Evolutionary conservation across 2,329 filamentous ascomycete species (phyloP).

Genomic region (Drechslerella coelobrocha): DNA sequence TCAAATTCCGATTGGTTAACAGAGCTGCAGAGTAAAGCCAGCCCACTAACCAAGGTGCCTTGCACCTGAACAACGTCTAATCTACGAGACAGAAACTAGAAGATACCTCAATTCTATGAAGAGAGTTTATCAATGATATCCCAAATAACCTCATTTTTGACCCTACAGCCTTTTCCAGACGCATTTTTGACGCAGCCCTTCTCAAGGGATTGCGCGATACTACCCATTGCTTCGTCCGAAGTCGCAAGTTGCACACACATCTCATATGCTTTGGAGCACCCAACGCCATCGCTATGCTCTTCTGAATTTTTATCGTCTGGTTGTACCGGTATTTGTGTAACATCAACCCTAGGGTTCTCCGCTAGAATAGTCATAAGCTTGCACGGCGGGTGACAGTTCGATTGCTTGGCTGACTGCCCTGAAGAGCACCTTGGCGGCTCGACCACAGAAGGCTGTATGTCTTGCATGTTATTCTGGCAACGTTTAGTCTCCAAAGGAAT

Average conservation of each 20-base stretch:
- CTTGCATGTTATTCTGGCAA: slow-evolving; percentile 8
- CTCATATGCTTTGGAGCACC: slow-evolving; percentile 8
- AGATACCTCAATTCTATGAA: neutral
- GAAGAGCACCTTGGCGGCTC: slow-evolving; percentile 6
- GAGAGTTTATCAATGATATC: slow-evolving; percentile 10
- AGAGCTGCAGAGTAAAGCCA: neutral
- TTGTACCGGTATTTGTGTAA: slow-evolving; percentile 10
- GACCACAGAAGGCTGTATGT: neutral
- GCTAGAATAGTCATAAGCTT: slow-evolving; percentile 9
- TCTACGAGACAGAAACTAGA: neutral
- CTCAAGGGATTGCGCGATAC: slow-evolving; percentile 1
- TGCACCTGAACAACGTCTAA: neutral
- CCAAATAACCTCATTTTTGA: slow-evolving; percentile 11
- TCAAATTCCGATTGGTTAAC: slow-evolving; percentile 18
- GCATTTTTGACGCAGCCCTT: slow-evolving; percentile 6
- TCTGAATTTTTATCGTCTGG: slow-evolving; percentile 1
- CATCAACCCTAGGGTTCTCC: slow-evolving; percentile 12
- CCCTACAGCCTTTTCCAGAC: slow-evolving; percentile 1
- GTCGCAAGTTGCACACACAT: slow-evolving; percentile 11
- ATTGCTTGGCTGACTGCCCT: neutral
- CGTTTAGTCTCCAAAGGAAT: neutral
- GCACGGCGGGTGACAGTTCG: neutral
- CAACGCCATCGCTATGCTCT: slow-evolving; percentile 9
- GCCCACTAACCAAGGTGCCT: neutral
- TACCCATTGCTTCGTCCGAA: slow-evolving; percentile 5